phyloP scores from a whole-genome alignment of 2,329 filamentous ascomycete genomes.

The Clonostachys rosea region DNA sequence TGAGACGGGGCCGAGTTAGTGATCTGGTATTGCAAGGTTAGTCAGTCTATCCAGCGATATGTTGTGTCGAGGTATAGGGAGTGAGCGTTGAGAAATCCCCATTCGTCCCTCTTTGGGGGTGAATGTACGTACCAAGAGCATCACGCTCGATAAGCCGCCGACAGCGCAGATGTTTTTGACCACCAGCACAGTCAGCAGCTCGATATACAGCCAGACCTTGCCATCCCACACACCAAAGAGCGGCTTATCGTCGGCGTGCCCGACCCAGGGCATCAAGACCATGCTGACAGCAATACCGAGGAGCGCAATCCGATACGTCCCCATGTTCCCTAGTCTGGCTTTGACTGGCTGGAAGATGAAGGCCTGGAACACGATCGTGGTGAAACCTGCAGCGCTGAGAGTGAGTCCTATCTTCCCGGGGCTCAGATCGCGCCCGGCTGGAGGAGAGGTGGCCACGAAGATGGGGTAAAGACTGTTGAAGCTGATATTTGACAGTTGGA shows the following conservation, averaged over 20 bases:
- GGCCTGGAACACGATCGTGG: slow-evolving; percentile 88
- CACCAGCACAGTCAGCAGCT: slow-evolving; percentile 76
- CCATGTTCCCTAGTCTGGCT: slow-evolving; percentile 76
- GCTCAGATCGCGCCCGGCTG: slow-evolving; percentile 70
- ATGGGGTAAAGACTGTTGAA: slow-evolving; percentile 96
- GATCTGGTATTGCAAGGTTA: slow-evolving; percentile 48
- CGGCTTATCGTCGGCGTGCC: slow-evolving; percentile 61
- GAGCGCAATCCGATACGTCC: slow-evolving; percentile 75
- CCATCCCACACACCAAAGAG: slow-evolving; percentile 56
- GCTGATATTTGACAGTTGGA: slow-evolving; percentile 89
- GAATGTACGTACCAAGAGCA: slow-evolving; percentile 65
- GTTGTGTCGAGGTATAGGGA: too few relatives aligned
- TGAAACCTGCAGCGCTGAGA: slow-evolving; percentile 75
- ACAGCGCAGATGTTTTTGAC: slow-evolving; percentile 90
- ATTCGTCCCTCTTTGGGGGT: neutral
- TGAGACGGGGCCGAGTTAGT: slow-evolving; percentile 89
- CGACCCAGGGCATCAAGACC: slow-evolving; percentile 83
- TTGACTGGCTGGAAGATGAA: slow-evolving; percentile 78
- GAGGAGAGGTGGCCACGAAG: slow-evolving; percentile 72
- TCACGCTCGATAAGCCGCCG: slow-evolving; percentile 82
- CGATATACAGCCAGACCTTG: slow-evolving; percentile 68
- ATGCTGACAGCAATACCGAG: slow-evolving; percentile 80
- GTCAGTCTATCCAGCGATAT: slow-evolving; percentile 1
- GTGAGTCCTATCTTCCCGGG: slow-evolving; percentile 82
- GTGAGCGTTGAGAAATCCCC: too few relatives aligned